Base-by-base conservation (phyloP, 2,329 filamentous ascomycete species). In the Penicillium decumbens region DNA sequence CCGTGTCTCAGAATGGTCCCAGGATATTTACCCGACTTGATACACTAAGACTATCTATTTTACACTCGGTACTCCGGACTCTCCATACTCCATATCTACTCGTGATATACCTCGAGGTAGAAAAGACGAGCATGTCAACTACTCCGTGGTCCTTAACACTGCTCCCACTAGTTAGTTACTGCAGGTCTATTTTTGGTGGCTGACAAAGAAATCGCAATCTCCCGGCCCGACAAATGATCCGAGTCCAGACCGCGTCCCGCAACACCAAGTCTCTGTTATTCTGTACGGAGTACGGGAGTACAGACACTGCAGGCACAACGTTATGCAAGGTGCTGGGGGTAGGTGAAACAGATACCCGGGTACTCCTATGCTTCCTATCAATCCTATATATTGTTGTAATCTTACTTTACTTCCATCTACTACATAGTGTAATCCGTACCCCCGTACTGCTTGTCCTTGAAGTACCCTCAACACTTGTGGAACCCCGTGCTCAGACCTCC, bases 151-250 rank as follows among this genome's bases (percentile, higher is more conserved):
- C 15, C 15, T 7, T 7, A 7, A 25, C 24, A 25, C 24, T 25
- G 15, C 15, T 18, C 15, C 2, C 1, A 18, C 15, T 18, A 18
- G 15, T 18, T 18, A 18, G 15, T 18, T 18, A 18, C 15, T 18
- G 15, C 15, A 18, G 15, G 15, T 18, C 43, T 28, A 18, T 43
- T 32, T 32, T 43, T 18, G 25, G 13, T 23, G 6, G 27, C 41
- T 29, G 41, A 43, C 41, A 23, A 20, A 43, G 33, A 20, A 23
- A 37, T 37, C 15, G 33, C 15, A 51, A 56, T 56, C 45, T 56
- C 53, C 51, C 51, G 54, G 54, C 4, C 48, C 51, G 48, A 49
- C 13, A 7, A 27, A 27, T 54, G 15, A 45, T 56, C 54, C 54
- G 51, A 51, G 48, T 48, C 54, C 38, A 56, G 54, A 56, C 54